Evolutionary conservation across 805 yeast genomes (phyloP).

Genomic region (Wickerhamomyces queroliae): DNA sequence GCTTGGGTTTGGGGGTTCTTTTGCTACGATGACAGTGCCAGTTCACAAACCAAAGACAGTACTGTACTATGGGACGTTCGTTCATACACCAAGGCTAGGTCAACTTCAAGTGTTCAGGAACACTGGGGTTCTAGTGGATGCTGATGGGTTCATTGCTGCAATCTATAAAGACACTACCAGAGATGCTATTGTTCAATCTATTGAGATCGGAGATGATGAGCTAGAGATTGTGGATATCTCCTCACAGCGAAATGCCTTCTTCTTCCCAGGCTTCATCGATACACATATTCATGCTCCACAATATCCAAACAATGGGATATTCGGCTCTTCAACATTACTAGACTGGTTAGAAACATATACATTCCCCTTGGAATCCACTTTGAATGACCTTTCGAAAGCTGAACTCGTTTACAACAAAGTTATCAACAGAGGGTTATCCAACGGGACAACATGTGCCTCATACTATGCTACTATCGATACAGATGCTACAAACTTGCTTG

Average conservation of each 20-base stretch:
- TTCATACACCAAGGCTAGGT: conserved; percentile 64
- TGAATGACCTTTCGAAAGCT: conserved; percentile 51
- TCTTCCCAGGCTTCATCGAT: conserved; percentile 79
- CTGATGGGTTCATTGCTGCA: conserved; percentile 12
- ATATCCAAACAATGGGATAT: conserved; percentile 76
- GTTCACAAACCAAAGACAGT: conserved; percentile 11
- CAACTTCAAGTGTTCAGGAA: conserved; percentile 47
- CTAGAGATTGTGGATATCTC: conserved; percentile 28
- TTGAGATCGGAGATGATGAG: conserved; percentile 21
- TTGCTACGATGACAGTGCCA: neutral
- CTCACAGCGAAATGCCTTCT: conserved; percentile 42
- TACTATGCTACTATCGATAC: conserved; percentile 88
- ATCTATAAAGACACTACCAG: conserved; percentile 13
- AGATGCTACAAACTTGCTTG: conserved; percentile 69
- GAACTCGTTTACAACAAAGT: conserved; percentile 57
- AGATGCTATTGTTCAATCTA: conserved; percentile 21
- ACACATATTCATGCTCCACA: conserved; percentile 86
- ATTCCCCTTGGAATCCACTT: conserved; percentile 78
- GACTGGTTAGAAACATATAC: conserved; percentile 90
- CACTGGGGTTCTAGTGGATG: conserved; percentile 63
- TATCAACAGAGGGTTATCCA: conserved; percentile 58
- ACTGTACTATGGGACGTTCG: conserved; percentile 62
- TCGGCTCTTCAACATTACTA: conserved; percentile 76
- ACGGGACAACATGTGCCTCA: conserved; percentile 91
- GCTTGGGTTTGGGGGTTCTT: too few relatives aligned